A percentile compares a stretch with the other conserved stretches of the same genome.
Evolutionary conservation across 352 stramenopile genomes (phyloP).

Genomic region (Globisporangium viniferum): DNA sequence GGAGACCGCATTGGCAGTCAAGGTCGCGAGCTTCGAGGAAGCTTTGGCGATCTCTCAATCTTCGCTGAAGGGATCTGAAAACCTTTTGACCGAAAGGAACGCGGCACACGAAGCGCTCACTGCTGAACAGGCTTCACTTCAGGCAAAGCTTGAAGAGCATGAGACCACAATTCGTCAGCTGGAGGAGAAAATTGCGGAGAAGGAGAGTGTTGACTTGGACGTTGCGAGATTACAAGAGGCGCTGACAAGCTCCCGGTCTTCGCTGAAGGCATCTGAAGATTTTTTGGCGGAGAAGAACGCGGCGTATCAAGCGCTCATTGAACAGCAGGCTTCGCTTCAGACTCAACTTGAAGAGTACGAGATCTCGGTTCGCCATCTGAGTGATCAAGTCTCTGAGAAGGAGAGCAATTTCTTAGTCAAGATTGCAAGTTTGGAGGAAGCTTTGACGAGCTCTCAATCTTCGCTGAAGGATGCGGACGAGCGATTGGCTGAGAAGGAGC

Average conservation of each 20-base stretch:
- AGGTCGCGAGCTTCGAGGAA: neutral
- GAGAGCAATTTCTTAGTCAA: conserved; percentile 1
- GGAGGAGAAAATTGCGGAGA: conserved; percentile 6
- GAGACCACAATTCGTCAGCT: conserved; percentile 1
- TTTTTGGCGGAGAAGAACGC: neutral
- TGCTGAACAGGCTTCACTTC: neutral
- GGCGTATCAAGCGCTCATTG: neutral
- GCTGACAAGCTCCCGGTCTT: neutral
- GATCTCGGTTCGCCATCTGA: neutral
- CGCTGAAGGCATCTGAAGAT: neutral
- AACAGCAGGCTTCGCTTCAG: neutral
- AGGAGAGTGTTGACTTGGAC: neutral
- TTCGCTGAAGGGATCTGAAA: neutral
- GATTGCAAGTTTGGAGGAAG: conserved; percentile 1
- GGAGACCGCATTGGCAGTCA: neutral
- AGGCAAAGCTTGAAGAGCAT: neutral
- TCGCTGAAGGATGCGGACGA: conserved; percentile 8
- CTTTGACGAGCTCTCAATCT: neutral
- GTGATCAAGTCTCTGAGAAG: conserved; percentile 7
- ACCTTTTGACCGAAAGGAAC: neutral
- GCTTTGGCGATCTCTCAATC: neutral
- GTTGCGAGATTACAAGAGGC: neutral
- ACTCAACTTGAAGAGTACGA: neutral
- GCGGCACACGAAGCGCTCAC: neutral
- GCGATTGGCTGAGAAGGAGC: conserved; percentile 9